Evolutionary conservation across 441 rosid species (phyloP).

Genomic region (Mallotus repandus): DNA sequence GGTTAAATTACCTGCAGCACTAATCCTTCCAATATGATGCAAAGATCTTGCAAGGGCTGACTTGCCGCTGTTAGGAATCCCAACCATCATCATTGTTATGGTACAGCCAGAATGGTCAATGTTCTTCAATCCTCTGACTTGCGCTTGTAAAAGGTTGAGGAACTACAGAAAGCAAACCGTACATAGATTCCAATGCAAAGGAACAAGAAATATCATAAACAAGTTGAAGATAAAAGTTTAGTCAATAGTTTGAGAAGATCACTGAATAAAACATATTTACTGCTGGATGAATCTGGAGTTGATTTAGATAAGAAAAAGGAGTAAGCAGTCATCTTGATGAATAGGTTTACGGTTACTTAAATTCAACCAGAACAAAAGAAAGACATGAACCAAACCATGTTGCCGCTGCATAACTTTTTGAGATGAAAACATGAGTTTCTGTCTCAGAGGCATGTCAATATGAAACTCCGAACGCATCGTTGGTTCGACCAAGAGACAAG

Average conservation of each 20-base stretch:
- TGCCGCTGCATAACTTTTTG: not conserved
- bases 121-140: slow-evolving; percentile 50
- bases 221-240: no score
- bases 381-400: not conserved
- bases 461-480: no score
- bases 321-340: not conserved
- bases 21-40: slow-evolving; percentile 80
- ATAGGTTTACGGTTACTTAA: not conserved
- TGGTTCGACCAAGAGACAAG: no score
- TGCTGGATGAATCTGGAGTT: no score
- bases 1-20: slow-evolving; percentile 52
- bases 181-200: not conserved
- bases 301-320: not conserved
- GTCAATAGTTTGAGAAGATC: no score
- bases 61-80: slow-evolving; percentile 83
- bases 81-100: slow-evolving; percentile 60
- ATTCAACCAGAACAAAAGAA: not conserved
- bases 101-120: slow-evolving; percentile 44
- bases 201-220: not conserved
- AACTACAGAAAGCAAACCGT: slow-evolving; percentile 39
- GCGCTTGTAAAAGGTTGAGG: slow-evolving; percentile 68
- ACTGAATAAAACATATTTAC: not conserved
- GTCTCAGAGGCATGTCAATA: no score
- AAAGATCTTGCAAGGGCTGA: slow-evolving; percentile 71
- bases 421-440: no score